Evolutionary conservation across 306 rosid genomes (phyloP).

Genomic region (Abrus pulchellus): DNA sequence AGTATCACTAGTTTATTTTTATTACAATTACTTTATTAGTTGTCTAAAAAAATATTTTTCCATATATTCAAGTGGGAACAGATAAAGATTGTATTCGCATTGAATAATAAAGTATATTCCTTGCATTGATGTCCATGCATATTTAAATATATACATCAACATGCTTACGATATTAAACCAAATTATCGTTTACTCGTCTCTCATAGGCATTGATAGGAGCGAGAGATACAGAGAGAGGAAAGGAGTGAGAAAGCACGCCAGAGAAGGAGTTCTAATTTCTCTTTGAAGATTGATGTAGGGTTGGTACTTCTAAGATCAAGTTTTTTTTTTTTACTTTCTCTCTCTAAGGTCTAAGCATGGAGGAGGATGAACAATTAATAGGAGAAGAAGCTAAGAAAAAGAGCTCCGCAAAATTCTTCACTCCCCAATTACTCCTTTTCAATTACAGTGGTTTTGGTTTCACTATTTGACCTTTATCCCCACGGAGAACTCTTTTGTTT

Average conservation of each 20-base stretch:
- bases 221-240: not conserved
- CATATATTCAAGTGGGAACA: conserved; percentile 46
- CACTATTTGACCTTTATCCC: not conserved
- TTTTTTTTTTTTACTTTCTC: not conserved
- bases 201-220: conserved; percentile 13
- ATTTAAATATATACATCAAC: conserved; percentile 27
- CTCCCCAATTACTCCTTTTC: conserved; percentile 18
- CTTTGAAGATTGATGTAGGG: conserved; percentile 47
- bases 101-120: conserved; percentile 50
- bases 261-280: conserved; percentile 19
- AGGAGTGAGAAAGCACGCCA: conserved; percentile 40
- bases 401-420: conserved; percentile 14
- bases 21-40: not conserved
- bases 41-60: conserved; percentile 6
- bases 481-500: not conserved
- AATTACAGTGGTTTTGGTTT: not conserved
- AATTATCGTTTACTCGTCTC: conserved; percentile 45
- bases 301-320: conserved; percentile 34
- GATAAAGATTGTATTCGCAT: conserved; percentile 51
- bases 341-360: conserved; percentile 17
- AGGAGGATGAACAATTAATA: conserved; percentile 15
- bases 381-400: conserved; percentile 29
- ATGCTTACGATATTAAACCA: conserved; percentile 34
- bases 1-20: conserved; percentile 16
- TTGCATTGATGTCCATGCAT: conserved; percentile 48